phyloP scores from a whole-genome alignment of 345 rosid genomes.

The Eucalyptus marginata region DNA sequence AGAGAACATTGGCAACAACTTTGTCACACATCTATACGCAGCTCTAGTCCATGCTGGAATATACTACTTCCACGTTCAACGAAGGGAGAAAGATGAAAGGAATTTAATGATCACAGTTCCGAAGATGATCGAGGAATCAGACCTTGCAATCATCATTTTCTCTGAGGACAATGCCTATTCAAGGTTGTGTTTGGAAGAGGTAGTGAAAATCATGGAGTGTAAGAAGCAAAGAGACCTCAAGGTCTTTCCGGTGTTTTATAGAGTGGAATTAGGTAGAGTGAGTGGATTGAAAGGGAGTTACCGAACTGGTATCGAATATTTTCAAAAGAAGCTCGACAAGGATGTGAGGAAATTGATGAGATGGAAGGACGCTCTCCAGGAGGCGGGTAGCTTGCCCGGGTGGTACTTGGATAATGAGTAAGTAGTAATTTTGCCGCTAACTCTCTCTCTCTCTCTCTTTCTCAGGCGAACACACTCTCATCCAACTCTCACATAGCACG shows the following conservation, averaged over 20 bases:
- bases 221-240: neutral
- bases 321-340: neutral
- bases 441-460: neutral
- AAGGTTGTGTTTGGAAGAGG: neutral
- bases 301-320: neutral
- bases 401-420: neutral
- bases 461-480: neutral
- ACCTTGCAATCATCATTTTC: neutral
- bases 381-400: neutral
- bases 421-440: neutral
- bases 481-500: neutral
- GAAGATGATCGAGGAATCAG: neutral
- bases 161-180: neutral
- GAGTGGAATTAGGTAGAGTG: neutral
- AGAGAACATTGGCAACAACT: neutral
- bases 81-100: neutral
- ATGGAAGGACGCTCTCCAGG: neutral
- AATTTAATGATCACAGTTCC: neutral
- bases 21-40: neutral
- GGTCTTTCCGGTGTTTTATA: neutral
- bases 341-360: neutral
- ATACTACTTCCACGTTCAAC: neutral
- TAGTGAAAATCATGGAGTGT: neutral
- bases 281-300: neutral
- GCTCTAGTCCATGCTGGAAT: neutral